phyloP scores from a whole-genome alignment of 1,284 basidiomycete species.

The Coniferiporia weirii region DNA sequence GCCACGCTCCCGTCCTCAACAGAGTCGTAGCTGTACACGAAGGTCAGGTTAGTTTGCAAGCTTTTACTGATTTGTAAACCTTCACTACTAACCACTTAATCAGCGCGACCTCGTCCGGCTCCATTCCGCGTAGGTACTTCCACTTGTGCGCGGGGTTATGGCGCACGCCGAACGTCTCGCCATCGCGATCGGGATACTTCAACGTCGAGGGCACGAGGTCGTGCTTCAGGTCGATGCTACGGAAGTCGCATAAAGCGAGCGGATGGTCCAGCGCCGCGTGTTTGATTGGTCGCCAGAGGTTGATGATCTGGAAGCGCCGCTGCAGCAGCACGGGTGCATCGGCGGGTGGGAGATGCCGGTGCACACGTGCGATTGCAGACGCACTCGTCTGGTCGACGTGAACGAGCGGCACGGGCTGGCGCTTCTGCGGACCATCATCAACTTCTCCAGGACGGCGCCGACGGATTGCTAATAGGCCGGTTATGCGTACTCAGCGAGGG shows the following conservation, averaged over 20 bases:
- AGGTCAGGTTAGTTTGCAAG: background rate
- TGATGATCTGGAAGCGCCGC: constrained; percentile 33
- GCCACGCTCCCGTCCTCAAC: constrained; percentile 35
- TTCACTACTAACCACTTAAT: constrained; percentile 56
- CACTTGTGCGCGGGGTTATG: constrained; percentile 51
- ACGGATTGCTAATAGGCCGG: constrained; percentile 32
- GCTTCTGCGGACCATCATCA: constrained; percentile 32
- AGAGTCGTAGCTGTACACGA: constrained; percentile 30
- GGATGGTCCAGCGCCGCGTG: constrained; percentile 53
- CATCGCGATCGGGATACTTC: constrained; percentile 47
- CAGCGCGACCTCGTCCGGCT: constrained; percentile 55
- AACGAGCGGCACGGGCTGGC: constrained; percentile 38
- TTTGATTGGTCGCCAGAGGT: constrained; percentile 64
- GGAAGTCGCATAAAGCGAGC: constrained; percentile 56
- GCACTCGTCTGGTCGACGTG: constrained; percentile 26
- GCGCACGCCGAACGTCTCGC: constrained; percentile 53
- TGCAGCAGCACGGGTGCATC: constrained; percentile 21
- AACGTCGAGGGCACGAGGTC: constrained; percentile 48
- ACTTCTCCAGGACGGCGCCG: constrained; percentile 32
- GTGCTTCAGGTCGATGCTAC: constrained; percentile 41
- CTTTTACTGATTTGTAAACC: background rate
- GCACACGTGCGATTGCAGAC: constrained; percentile 24
- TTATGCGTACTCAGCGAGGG: background rate
- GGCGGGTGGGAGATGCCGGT: constrained; percentile 24
- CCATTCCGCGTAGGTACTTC: constrained; percentile 60